Evolutionary conservation across 164 flowering plant species (phyloP).

Genomic region (Sextonia rubra): DNA sequence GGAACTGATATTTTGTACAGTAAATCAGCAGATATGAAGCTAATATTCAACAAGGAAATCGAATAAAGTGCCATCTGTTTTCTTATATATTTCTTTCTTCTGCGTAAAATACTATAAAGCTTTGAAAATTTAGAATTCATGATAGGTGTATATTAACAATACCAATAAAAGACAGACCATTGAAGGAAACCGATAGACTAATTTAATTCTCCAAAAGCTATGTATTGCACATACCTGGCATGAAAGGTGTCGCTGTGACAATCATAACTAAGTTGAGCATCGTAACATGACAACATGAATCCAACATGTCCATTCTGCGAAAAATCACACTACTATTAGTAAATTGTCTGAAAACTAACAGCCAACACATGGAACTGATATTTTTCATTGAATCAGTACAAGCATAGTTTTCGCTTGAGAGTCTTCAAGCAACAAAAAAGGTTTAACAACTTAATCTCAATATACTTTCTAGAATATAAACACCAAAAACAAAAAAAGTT

Average conservation of each 20-base stretch:
- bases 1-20: not conserved
- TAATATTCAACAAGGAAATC: not conserved
- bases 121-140: not conserved
- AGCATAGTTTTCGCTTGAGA: not conserved
- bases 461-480: not conserved
- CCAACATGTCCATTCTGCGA: constrained; percentile 81
- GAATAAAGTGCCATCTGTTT: not conserved
- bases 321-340: not conserved
- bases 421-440: not conserved
- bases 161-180: too few species aligned
- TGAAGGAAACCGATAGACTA: too few species aligned
- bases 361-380: not conserved
- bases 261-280: constrained; percentile 79
- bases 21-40: not conserved
- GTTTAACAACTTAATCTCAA: not conserved
- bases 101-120: not conserved
- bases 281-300: constrained; percentile 91
- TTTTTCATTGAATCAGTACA: not conserved
- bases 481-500: not conserved
- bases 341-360: not conserved
- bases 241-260: constrained; percentile 54
- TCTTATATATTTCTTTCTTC: not conserved
- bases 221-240: constrained; percentile 54
- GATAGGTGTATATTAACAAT: not conserved
- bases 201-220: too few species aligned